These are phyloP conservation scores for Urtica urens DNA, from an alignment of 306 rosid genomes.

Conservation along the genomic window DNA sequence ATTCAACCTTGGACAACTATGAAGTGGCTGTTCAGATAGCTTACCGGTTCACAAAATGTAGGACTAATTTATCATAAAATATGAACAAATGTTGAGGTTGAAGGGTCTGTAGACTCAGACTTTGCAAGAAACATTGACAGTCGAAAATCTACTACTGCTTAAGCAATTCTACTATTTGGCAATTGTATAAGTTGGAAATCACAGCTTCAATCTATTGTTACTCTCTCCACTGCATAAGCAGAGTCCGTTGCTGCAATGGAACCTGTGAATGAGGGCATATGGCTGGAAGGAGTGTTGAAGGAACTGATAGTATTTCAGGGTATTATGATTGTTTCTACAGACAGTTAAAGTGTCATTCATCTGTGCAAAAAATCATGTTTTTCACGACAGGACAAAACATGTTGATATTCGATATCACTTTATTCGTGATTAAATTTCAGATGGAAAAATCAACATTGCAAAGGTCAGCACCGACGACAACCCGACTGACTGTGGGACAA, in stretches of 20 bases:
- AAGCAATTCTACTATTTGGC: too few species aligned
- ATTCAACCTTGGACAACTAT: too few species aligned
- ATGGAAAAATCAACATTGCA: not conserved
- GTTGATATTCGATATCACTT: not conserved
- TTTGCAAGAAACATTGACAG: too few species aligned
- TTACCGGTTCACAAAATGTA: too few species aligned
- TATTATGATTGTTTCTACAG: not conserved
- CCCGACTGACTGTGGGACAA: not conserved
- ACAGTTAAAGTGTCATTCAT: not conserved
- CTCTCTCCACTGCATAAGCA: not conserved
- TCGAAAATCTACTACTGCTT: too few species aligned
- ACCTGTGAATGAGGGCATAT: not conserved
- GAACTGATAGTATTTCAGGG: not conserved
- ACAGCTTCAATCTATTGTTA: not conserved
- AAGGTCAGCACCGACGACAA: not conserved
- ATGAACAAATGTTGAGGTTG: too few species aligned
- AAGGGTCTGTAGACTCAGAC: too few species aligned
- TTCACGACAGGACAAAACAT: not conserved
- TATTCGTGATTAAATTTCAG: not conserved
- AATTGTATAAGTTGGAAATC: not conserved
- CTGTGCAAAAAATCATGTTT: not conserved
- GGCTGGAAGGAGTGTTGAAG: not conserved
- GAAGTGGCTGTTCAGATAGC: too few species aligned
- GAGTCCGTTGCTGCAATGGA: not conserved
- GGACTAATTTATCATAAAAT: too few species aligned